Base-by-base conservation (phyloP, 495 filamentous ascomycete species). In the Margaritispora aquatica region DNA sequence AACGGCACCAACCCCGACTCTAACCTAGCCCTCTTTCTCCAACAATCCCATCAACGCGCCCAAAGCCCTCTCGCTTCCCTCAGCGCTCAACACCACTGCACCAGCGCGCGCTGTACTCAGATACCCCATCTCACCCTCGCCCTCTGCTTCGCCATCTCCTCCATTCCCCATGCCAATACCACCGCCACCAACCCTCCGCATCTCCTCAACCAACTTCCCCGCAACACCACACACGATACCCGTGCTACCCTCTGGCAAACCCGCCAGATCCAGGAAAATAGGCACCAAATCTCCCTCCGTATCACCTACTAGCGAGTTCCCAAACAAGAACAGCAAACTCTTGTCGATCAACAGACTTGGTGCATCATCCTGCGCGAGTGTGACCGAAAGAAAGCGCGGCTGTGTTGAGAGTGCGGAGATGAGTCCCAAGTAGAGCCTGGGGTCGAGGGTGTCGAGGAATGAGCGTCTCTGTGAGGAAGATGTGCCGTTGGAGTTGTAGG, bases 161-260 rank as follows among this genome's bases (percentile, higher is more conserved):
- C n/a, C n/a, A n/a, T n/a, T n/a, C n/a, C n/a, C n/a, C n/a, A n/a
- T n/a, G n/a, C n/a, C n/a, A n/a, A n/a, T n/a, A 8, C 72, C 63
- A 2, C 17, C 36, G 0, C 11, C 26, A 24, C 54, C 52, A 9
- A 48, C 22, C 3, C 49, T 10, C 17, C 63, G 19, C 75, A 81
- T 75, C 58, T 80, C 79, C 57, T 71, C 81, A 1, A 89, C 88
- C 41, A 96, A 76, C 60, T 82, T 81, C 15, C 90, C 88, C 0
- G 92, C 92, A 20, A 97, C 89, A 8, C 92, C 92, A 64, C 90
- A 96, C 34, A 97, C 90, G 55, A 97, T 96, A 31, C 94, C 94
- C 1, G 91, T 96, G 2, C 89, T 91, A 70, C 96, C 92, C 22
- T 92, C 78, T 1, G 92, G 90, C 2, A 97, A 76, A 26, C 85